These are phyloP conservation scores for Xylariaceae sp. DNA, from an alignment of 2,329 filamentous ascomycete genomes.

Conservation along the genomic window DNA sequence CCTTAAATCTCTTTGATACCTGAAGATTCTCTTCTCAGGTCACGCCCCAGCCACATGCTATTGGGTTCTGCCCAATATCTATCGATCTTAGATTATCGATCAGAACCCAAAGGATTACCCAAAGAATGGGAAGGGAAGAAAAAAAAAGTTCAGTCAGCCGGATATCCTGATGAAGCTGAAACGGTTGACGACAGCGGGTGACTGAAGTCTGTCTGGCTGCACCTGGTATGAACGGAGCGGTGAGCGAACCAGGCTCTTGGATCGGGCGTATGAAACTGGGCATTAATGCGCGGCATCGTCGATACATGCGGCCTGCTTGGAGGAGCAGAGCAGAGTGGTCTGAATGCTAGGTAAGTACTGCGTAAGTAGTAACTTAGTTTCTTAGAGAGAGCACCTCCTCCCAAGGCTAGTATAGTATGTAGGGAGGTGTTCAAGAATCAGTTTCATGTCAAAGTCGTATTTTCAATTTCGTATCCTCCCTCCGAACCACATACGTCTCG, in stretches of 20 bases:
- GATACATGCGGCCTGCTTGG: constrained; percentile 9
- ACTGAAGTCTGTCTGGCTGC: constrained; percentile 1
- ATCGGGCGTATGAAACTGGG: constrained; percentile 14
- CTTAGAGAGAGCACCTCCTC: too few species aligned
- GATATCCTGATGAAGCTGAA: constrained; percentile 7
- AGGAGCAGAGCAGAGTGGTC: not conserved
- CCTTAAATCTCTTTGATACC: constrained; percentile 15
- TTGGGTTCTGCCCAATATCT: constrained; percentile 10
- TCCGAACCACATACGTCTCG: not conserved
- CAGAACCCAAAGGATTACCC: not conserved
- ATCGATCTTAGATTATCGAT: constrained; percentile 7
- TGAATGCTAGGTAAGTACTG: not conserved
- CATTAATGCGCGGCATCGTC: constrained; percentile 19
- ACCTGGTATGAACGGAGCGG: constrained; percentile 15
- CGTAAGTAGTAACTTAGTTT: not conserved
- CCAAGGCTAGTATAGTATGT: not conserved
- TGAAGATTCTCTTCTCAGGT: constrained; percentile 9
- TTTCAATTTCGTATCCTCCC: not conserved
- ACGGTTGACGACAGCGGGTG: constrained; percentile 24
- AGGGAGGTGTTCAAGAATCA: not conserved
- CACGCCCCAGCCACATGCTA: constrained; percentile 1
- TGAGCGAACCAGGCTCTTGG: constrained; percentile 13
- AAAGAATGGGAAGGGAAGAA: not conserved
- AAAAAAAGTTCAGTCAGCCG: not conserved
- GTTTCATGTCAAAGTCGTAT: not conserved